phyloP scores from a whole-genome alignment of 1,139 yeast species.

The Saccharomycopsis phalli region DNA sequence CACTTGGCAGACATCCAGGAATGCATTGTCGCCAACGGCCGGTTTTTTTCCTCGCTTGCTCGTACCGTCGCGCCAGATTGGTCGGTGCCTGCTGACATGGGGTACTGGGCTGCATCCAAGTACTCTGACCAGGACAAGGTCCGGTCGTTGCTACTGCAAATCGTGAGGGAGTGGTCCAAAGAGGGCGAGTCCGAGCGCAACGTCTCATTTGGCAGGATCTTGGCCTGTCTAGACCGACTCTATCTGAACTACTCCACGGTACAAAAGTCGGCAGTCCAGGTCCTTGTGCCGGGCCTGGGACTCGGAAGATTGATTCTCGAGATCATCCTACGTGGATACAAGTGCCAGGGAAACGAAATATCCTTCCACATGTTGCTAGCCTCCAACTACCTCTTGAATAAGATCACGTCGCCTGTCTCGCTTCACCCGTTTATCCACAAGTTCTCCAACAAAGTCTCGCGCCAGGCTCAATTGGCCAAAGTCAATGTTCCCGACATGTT shows the following conservation, averaged over 20 bases:
- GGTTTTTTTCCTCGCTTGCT: slow-evolving; percentile 42
- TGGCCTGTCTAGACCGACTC: slow-evolving; percentile 34
- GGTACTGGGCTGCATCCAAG: slow-evolving; percentile 39
- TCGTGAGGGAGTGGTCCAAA: slow-evolving; percentile 68
- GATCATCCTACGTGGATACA: slow-evolving; percentile 55
- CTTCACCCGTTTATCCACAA: slow-evolving; percentile 50
- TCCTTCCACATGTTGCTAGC: slow-evolving; percentile 73
- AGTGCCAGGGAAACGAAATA: slow-evolving; percentile 79
- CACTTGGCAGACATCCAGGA: slow-evolving; percentile 38
- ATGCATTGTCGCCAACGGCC: slow-evolving; percentile 42
- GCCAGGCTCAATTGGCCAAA: slow-evolving; percentile 41
- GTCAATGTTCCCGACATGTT: slow-evolving; percentile 46
- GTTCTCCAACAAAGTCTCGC: slow-evolving; percentile 37
- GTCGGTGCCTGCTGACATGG: slow-evolving; percentile 39
- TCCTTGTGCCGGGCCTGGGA: slow-evolving; percentile 80
- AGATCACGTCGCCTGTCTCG: slow-evolving; percentile 30
- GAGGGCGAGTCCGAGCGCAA: slow-evolving; percentile 51
- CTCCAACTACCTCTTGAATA: slow-evolving; percentile 57
- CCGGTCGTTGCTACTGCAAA: slow-evolving; percentile 50
- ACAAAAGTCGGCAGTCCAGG: slow-evolving; percentile 30
- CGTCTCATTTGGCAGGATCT: slow-evolving; percentile 37
- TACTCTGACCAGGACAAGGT: slow-evolving; percentile 52
- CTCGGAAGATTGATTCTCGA: slow-evolving; percentile 73
- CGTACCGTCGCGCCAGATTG: slow-evolving; percentile 40
- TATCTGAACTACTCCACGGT: slow-evolving; percentile 33